phyloP scores from a whole-genome alignment of 108 stramenopile genomes.

The Conticribra guillardii region DNA sequence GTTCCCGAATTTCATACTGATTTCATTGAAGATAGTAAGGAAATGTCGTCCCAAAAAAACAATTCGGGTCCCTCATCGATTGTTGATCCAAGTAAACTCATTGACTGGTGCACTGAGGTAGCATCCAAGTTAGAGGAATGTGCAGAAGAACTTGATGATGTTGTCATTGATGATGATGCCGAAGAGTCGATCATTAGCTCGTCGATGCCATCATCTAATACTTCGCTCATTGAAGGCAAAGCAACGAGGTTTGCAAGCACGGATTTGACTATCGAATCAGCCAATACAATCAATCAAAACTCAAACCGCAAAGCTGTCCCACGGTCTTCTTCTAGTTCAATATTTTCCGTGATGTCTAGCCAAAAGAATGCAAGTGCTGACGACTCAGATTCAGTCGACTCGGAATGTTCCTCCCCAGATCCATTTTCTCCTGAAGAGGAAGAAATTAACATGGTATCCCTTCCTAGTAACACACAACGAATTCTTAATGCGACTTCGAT shows the following conservation, averaged over 20 bases:
- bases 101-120: slow-evolving; percentile 34
- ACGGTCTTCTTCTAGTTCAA: background rate
- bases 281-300: too few relatives aligned
- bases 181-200: background rate
- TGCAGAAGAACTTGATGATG: slow-evolving; percentile 40
- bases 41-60: background rate
- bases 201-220: background rate
- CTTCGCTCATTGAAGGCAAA: too few relatives aligned
- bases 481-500: background rate
- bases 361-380: background rate
- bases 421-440: too few relatives aligned
- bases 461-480: background rate
- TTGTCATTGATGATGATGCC: slow-evolving; percentile 5
- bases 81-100: slow-evolving; percentile 14
- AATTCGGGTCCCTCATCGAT: background rate
- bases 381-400: background rate
- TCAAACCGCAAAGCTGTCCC: too few relatives aligned
- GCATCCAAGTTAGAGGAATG: slow-evolving; percentile 33
- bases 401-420: too few relatives aligned
- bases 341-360: background rate
- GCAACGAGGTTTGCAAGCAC: too few relatives aligned
- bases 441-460: background rate
- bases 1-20: too few relatives aligned
- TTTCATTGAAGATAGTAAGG: too few relatives aligned
- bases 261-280: too few relatives aligned